A percentile compares a stretch with the other conserved stretches of the same genome.
phyloP scores from a whole-genome alignment of 805 yeast genomes.

The Kuraishia ogatae region DNA sequence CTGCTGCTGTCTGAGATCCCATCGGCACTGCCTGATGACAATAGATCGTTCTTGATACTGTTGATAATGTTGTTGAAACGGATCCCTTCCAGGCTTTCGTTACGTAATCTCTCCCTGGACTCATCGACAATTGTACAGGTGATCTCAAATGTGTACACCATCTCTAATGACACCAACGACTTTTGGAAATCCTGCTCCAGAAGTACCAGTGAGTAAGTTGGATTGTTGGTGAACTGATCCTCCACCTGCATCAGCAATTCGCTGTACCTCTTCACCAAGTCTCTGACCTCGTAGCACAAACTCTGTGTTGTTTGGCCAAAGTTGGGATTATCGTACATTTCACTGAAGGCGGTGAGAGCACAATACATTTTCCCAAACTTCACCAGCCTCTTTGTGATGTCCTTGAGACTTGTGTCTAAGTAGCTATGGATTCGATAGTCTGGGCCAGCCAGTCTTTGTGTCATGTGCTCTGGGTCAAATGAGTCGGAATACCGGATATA shows the following conservation, averaged over 20 bases:
- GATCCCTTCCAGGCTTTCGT: slow-evolving; percentile 18
- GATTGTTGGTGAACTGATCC: slow-evolving; percentile 36
- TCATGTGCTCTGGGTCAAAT: slow-evolving; percentile 37
- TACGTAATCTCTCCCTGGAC: slow-evolving; percentile 28
- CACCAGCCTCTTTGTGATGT: slow-evolving; percentile 53
- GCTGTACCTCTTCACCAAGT: slow-evolving; percentile 27
- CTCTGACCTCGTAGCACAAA: slow-evolving; percentile 52
- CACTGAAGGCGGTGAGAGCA: slow-evolving; percentile 51
- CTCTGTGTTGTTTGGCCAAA: slow-evolving; percentile 73
- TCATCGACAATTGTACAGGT: slow-evolving; percentile 41
- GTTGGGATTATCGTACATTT: slow-evolving; percentile 40
- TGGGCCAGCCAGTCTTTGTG: slow-evolving; percentile 52
- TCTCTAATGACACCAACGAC: slow-evolving; percentile 22
- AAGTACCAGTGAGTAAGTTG: slow-evolving; percentile 47
- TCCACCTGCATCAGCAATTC: slow-evolving; percentile 36
- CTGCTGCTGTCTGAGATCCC: slow-evolving; percentile 42
- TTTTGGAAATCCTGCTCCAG: slow-evolving; percentile 41
- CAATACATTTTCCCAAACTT: slow-evolving; percentile 56
- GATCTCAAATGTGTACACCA: slow-evolving; percentile 53
- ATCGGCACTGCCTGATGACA: slow-evolving; percentile 39
- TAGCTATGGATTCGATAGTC: slow-evolving; percentile 65
- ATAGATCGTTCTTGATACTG: slow-evolving; percentile 30
- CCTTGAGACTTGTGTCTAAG: slow-evolving; percentile 67
- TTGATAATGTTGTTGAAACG: slow-evolving; percentile 21
- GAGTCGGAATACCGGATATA: slow-evolving; percentile 62